A percentile compares a stretch with the other conserved stretches of the same genome.
phyloP scores from a whole-genome alignment of 1,139 yeast species.

The Blastobotrys elegans region DNA sequence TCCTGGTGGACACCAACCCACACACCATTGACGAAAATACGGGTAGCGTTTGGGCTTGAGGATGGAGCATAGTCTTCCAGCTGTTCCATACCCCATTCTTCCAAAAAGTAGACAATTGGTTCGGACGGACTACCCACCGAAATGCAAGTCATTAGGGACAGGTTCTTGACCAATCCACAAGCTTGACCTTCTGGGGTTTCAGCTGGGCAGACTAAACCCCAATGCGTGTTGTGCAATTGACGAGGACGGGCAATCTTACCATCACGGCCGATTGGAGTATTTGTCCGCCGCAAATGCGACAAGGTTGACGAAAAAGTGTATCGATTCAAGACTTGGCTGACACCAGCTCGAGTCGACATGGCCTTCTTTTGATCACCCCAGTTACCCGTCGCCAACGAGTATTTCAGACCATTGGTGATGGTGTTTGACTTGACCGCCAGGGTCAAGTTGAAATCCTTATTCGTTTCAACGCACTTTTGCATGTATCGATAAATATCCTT shows the following conservation, averaged over 20 bases:
- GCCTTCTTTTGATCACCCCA: slow-evolving; percentile 99
- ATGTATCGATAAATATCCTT: slow-evolving; percentile 94
- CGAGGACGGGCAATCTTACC: slow-evolving; percentile 98
- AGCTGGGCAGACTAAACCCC: slow-evolving; percentile 99
- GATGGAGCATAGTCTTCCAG: slow-evolving; percentile 94
- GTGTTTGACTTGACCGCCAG: slow-evolving; percentile 96
- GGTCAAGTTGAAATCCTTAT: slow-evolving; percentile 92
- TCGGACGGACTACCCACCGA: slow-evolving; percentile 98
- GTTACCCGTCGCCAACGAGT: slow-evolving; percentile 97
- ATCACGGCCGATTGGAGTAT: slow-evolving; percentile 98
- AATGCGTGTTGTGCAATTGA: slow-evolving; percentile 97
- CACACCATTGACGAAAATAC: slow-evolving; percentile 96
- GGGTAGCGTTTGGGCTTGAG: slow-evolving; percentile 83
- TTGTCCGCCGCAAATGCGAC: slow-evolving; percentile 97
- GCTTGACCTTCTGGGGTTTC: slow-evolving; percentile 99
- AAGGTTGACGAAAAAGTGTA: slow-evolving; percentile 96
- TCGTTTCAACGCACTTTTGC: slow-evolving; percentile 98
- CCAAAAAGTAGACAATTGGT: slow-evolving; percentile 86
- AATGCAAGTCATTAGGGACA: slow-evolving; percentile 93
- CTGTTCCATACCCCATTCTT: slow-evolving; percentile 99
- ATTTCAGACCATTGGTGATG: slow-evolving; percentile 93
- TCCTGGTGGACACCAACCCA: slow-evolving; percentile 99
- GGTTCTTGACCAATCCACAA: slow-evolving; percentile 95
- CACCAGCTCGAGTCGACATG: slow-evolving; percentile 99
- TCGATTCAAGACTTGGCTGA: slow-evolving; percentile 95